Base-by-base conservation (phyloP, 2,329 filamentous ascomycete genomes). In the Aspergillus fischeri region DNA sequence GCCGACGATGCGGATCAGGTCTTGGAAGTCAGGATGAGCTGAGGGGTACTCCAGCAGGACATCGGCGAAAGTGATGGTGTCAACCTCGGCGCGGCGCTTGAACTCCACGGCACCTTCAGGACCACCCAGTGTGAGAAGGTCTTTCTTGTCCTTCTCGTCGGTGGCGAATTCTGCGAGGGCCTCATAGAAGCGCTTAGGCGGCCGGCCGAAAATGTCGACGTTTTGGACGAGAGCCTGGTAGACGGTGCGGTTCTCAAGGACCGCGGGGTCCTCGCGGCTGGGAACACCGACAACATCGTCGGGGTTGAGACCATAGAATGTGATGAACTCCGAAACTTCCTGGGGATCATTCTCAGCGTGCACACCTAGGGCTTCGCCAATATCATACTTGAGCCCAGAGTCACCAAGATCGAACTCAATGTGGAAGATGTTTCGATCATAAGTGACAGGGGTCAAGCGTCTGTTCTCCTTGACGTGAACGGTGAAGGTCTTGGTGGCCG, bases 361-460 rank as follows among this genome's bases (percentile, higher is more conserved):
- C 61, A 99, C 92, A 63, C 94, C 94, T 20, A 99, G 87, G 49
- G 94, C 94, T 79, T 99, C 94, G 56, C 94, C 94, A 68, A 99
- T 97, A 72, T 96, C 91, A 78, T 99, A 99, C 45, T 86, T 96
- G 63, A 99, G 86, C 42, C 92, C 93, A 35, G 93, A 96, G 68
- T 88, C 78, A 59, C 93, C 93, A 25, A 99, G 85, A 71, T 97
- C 94, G 69, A 99, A 99, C 77, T 99, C 94, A 61, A 99, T 97
- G 79, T 99, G 94, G 88, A 99, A 99, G 76, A 99, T 97, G 82
- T 99, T 97, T 67, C 94, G 91, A 75, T 97, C 92, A 72, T 99
- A 99, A 32, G 87, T 89, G 25, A 77, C 69, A 3, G 94, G 94
- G 0, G 94, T 99, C 55, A 99, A 84, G 62, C 94, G 87, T 60